These are phyloP conservation scores for Schwanniomyces etchellsii DNA, from an alignment of 1,139 yeast species.

Conservation along the genomic window DNA sequence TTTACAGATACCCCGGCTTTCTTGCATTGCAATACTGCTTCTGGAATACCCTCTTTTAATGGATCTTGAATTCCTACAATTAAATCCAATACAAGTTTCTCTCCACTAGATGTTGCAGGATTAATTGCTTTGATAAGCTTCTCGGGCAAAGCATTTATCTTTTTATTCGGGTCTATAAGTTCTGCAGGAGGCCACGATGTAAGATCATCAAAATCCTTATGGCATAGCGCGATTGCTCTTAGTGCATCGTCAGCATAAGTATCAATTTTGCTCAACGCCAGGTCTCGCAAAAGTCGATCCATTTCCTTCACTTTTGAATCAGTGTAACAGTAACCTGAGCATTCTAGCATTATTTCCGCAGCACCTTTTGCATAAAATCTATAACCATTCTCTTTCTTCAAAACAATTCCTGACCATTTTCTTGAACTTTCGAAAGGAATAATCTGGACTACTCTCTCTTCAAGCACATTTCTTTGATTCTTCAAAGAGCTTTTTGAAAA, in stretches of 20 bases:
- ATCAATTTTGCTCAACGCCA: slow-evolving; percentile 44
- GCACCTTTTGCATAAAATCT: slow-evolving; percentile 87
- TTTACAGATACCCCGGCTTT: slow-evolving; percentile 90
- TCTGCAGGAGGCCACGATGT: slow-evolving; percentile 63
- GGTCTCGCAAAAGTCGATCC: slow-evolving; percentile 28
- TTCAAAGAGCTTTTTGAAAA: slow-evolving; percentile 35
- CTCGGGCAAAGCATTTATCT: slow-evolving; percentile 43
- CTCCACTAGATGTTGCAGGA: slow-evolving; percentile 19
- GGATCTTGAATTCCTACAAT: slow-evolving; percentile 95
- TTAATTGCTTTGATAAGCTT: slow-evolving; percentile 28
- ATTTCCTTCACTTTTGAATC: slow-evolving; percentile 15
- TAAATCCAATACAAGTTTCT: slow-evolving; percentile 49
- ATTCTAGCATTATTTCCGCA: slow-evolving; percentile 73
- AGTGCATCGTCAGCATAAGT: slow-evolving; percentile 70
- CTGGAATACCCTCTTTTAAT: slow-evolving; percentile 80
- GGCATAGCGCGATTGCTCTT: slow-evolving; percentile 82
- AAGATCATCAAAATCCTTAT: slow-evolving; percentile 53
- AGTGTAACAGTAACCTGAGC: slow-evolving; percentile 41
- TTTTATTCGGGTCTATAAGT: slow-evolving; percentile 19
- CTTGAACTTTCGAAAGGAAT: slow-evolving; percentile 91
- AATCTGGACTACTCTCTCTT: slow-evolving; percentile 50
- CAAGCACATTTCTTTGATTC: slow-evolving; percentile 30
- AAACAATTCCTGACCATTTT: slow-evolving; percentile 86
- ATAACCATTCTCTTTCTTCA: slow-evolving; percentile 43
- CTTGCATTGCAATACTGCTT: slow-evolving; percentile 81